Evolutionary conservation across 208 protist genomes (phyloP), one percentile per base, ranked within the genome.

Genomic region (Leishmania aethiopica): DNA sequence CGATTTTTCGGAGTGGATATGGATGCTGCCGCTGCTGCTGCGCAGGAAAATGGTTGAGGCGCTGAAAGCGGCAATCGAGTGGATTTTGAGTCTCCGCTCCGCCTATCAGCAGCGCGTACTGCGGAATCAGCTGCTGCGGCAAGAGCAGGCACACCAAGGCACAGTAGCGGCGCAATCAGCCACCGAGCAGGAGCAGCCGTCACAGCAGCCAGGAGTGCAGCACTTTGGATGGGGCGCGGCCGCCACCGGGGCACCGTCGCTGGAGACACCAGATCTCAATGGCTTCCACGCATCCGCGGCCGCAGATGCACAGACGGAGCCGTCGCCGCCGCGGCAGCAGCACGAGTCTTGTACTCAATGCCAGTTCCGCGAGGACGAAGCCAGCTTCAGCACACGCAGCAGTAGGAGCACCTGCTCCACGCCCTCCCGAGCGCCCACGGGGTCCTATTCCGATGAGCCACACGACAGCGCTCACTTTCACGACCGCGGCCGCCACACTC

Each of bases 1-100:
- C 47, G 88, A 96, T 78, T 82, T 89, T 49, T 67, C 84, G 22
- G 86, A 90, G 42, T 96, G 88, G 86, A 51, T 96, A 32, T 92
- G 88, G 85, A 86, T 81, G n/a, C 78, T 84, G 42, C 88, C 93
- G 60, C 83, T 86, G 42, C 77, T 79, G 15, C 37, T 92, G 70
- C 80, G 86, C 42, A 80, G 89, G 55, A 45, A 35, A 6, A 81
- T 90, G 69, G 79, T 89, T 28, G 45, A 71, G 55, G 81, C 62
- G 5, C 13, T 78, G 67, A 72, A 71, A 72, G 77, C 59, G 49
- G 2, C 85, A 45, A 59, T 75, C 57, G 60, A 60, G n/a, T 78
- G 73, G 53, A 60, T 86, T 19, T 32, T 64, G 66, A 64, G 53
- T 3, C 25, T 81, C 35, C 88, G 82, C 64, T 69, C 49, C 19